phyloP scores from a whole-genome alignment of 495 filamentous ascomycete species.

The Collariella sp. region DNA sequence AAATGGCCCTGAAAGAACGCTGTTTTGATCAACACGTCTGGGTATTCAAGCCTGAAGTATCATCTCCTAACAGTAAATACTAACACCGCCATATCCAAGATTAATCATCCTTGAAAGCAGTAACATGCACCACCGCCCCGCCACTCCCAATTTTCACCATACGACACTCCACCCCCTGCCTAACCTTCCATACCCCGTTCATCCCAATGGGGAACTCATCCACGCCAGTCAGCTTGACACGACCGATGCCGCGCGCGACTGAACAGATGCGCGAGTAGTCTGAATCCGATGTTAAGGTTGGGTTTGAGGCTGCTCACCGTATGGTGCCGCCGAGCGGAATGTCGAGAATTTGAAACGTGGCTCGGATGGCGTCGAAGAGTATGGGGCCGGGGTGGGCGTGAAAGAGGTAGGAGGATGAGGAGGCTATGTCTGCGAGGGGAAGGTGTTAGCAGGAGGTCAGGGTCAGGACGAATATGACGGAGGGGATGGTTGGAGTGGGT shows the following conservation, averaged over 20 bases:
- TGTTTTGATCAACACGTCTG: too few relatives aligned
- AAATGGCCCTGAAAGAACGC: too few relatives aligned
- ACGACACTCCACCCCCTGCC: background rate
- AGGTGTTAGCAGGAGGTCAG: background rate
- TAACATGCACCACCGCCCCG: slow-evolving; percentile 11
- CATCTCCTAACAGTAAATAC: too few relatives aligned
- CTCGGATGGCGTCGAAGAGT: background rate
- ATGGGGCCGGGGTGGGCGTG: background rate
- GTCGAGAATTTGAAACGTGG: slow-evolving; percentile 6
- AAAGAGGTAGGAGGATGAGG: slow-evolving; percentile 12
- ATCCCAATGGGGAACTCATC: slow-evolving; percentile 12
- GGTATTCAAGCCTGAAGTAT: too few relatives aligned
- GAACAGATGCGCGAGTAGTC: slow-evolving; percentile 8
- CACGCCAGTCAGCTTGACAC: slow-evolving; percentile 2
- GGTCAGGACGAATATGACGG: background rate
- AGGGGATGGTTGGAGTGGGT: background rate
- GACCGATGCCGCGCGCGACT: slow-evolving; percentile 8
- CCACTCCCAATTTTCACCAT: slow-evolving; percentile 4
- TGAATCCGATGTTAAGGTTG: too few relatives aligned
- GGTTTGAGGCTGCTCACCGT: background rate
- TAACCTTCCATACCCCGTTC: slow-evolving; percentile 16
- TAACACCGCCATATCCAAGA: background rate
- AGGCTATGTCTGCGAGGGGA: slow-evolving; percentile 6
- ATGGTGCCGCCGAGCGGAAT: slow-evolving; percentile 4
- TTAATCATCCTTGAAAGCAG: background rate